Percentiles rank a stretch among this genome's conserved stretches.
These are phyloP conservation scores for Giardia duodenalis DNA, from an alignment of 208 protist species.

Conservation along the genomic window DNA sequence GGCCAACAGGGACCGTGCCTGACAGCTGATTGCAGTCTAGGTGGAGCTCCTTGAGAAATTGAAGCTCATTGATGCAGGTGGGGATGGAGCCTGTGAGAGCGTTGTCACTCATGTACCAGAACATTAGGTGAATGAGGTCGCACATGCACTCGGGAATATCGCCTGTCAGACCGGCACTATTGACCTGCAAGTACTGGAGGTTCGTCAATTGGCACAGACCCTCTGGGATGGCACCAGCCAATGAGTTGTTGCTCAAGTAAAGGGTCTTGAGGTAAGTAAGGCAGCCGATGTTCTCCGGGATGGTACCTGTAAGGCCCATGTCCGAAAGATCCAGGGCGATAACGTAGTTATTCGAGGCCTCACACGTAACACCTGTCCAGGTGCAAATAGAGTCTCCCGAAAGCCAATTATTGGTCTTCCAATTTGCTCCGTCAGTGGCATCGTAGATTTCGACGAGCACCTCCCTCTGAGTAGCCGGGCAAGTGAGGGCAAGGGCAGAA, in stretches of 20 bases:
- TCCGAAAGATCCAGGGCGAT: neutral
- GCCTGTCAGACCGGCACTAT: neutral
- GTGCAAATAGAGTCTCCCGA: neutral
- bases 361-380: constrained; percentile 9
- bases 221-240: neutral
- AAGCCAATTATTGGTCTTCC: neutral
- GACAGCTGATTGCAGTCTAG: neutral
- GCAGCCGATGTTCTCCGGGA: constrained; percentile 11
- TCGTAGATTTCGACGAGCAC: neutral
- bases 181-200: constrained; percentile 32
- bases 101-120: constrained; percentile 24
- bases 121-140: neutral
- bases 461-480: neutral
- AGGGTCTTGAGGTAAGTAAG: constrained; percentile 8
- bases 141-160: constrained; percentile 27
- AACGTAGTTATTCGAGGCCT: neutral
- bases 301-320: neutral
- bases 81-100: constrained; percentile 8
- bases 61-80: neutral
- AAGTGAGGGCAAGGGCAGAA: neutral
- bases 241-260: neutral
- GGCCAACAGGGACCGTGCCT: neutral
- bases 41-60: constrained; percentile 15
- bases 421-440: neutral
- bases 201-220: neutral